Conservation (phyloP, 164 flowering plant genomes). For the Tetracentron sinense region DNA sequence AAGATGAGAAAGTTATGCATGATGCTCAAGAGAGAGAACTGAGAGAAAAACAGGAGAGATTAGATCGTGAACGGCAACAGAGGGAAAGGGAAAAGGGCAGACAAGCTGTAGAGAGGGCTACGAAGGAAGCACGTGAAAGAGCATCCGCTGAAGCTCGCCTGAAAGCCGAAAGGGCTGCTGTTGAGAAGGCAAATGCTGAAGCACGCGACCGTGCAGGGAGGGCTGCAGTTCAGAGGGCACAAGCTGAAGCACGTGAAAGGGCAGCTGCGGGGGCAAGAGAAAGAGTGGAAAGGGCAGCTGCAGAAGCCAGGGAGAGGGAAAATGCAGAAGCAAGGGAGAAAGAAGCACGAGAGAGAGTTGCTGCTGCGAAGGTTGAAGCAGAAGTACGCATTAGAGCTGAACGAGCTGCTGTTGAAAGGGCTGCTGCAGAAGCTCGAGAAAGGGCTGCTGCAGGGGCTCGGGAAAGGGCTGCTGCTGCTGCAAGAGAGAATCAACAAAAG, state of each 20-base stretch:
- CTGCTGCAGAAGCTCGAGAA: slow-evolving; percentile 68
- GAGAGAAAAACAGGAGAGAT: slow-evolving; percentile 44
- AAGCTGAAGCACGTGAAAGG: slow-evolving; percentile 89
- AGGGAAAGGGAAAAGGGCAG: slow-evolving; percentile 59
- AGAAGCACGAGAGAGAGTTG: too few relatives aligned
- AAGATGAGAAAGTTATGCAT: slow-evolving; percentile 39
- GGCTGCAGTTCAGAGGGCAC: slow-evolving; percentile 90
- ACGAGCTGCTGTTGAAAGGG: slow-evolving; percentile 75
- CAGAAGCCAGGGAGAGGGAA: slow-evolving; percentile 71
- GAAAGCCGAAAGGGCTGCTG: slow-evolving; percentile 71
- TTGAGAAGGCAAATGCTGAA: slow-evolving; percentile 52
- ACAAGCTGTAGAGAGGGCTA: slow-evolving; percentile 86
- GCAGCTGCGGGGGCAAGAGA: slow-evolving; percentile 78
- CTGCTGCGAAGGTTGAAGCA: slow-evolving; percentile 48
- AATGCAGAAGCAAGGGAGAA: slow-evolving; percentile 59
- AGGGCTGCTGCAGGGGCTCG: slow-evolving; percentile 75
- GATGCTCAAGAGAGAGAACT: slow-evolving; percentile 50
- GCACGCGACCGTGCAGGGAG: slow-evolving; percentile 76
- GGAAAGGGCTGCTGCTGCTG: slow-evolving; percentile 68
- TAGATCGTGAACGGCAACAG: too few relatives aligned
- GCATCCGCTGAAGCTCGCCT: slow-evolving; percentile 66
- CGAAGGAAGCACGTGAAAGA: slow-evolving; percentile 77
- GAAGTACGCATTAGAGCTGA: slow-evolving; percentile 62
- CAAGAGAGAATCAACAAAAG: slow-evolving; percentile 62
- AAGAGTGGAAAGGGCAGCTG: slow-evolving; percentile 77